Evolutionary conservation across 768 basidiomycete genomes (phyloP).

Genomic region (Chalciporus chontae): DNA sequence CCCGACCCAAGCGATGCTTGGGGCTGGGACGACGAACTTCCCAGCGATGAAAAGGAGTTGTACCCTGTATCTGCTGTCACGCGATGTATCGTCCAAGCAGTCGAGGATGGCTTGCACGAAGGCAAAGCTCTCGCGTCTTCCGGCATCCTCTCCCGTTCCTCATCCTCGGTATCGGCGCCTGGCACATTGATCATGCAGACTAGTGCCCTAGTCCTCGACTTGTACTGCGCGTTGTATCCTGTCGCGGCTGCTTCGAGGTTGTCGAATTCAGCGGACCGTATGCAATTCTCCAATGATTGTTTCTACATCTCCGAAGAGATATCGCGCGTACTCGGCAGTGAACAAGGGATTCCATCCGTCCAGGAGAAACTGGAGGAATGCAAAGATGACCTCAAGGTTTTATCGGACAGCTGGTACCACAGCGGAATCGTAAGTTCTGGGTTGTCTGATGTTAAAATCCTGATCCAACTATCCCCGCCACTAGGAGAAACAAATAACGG

Average conservation of each 20-base stretch:
- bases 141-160: conserved; percentile 42
- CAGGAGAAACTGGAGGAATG: conserved; percentile 53
- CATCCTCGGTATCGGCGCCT: conserved; percentile 33
- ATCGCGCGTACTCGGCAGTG: conserved; percentile 17
- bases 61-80: conserved; percentile 60
- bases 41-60: conserved; percentile 41
- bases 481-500: conserved; percentile 23
- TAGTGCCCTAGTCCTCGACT: conserved; percentile 64
- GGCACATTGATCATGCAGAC: conserved; percentile 60
- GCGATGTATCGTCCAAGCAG: conserved; percentile 50
- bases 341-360: conserved; percentile 30
- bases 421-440: conserved; percentile 57
- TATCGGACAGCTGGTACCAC: conserved; percentile 70
- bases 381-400: conserved; percentile 44
- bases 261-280: conserved; percentile 48
- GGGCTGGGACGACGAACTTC: conserved; percentile 63
- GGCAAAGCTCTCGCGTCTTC: conserved; percentile 60
- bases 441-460: background rate
- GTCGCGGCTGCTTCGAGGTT: conserved; percentile 50
- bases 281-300: conserved; percentile 84
- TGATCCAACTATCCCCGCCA: background rate
- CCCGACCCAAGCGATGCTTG: conserved; percentile 58
- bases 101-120: conserved; percentile 64
- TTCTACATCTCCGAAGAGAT: conserved; percentile 59
- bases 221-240: conserved; percentile 79